Conservation (phyloP, 306 rosid genomes). For the Rosa lucieae region DNA sequence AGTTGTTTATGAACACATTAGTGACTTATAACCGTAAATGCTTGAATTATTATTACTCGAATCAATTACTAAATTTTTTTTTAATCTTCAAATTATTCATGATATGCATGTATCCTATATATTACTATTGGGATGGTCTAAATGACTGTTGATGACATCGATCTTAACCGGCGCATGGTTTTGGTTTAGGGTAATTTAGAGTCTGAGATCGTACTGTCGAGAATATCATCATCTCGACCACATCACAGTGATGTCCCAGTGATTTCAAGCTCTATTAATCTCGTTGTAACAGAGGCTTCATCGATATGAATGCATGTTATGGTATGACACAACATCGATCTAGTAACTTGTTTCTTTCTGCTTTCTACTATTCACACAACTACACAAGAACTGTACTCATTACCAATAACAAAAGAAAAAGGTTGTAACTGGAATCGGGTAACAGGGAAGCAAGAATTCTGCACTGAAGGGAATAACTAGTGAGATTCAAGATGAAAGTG, state of each 20-base stretch:
- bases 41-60: not conserved
- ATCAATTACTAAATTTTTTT: too few species aligned
- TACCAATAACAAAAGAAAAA: not conserved
- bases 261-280: not conserved
- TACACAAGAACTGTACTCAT: not conserved
- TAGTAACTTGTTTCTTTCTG: not conserved
- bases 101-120: too few species aligned
- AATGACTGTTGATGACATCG: too few species aligned
- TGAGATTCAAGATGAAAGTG: slow-evolving; percentile 32
- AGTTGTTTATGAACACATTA: not conserved
- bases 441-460: slow-evolving; percentile 13
- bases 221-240: not conserved
- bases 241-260: not conserved
- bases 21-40: not conserved
- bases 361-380: not conserved
- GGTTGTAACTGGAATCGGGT: not conserved
- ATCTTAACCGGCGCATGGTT: not conserved
- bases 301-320: too few species aligned
- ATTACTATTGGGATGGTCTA: too few species aligned
- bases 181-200: not conserved
- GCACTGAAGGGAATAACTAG: not conserved
- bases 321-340: not conserved
- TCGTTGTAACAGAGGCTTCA: not conserved
- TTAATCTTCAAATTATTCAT: not conserved
- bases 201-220: not conserved